phyloP scores from a whole-genome alignment of 139 green algal species.

The Chlamydomonas schloesseri region DNA sequence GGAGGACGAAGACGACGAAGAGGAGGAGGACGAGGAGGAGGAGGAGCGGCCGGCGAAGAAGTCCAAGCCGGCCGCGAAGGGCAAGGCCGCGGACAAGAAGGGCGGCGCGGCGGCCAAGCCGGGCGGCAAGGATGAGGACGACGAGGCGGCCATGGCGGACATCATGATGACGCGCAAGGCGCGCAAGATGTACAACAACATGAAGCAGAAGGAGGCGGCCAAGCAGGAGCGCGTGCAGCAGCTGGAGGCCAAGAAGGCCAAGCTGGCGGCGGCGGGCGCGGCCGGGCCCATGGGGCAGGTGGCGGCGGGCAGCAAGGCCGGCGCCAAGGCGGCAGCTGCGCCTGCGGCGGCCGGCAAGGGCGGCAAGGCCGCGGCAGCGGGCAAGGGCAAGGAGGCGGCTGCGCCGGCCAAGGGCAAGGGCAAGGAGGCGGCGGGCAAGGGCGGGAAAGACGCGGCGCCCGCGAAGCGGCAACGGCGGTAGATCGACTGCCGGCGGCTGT shows the following conservation, averaged over 20 bases:
- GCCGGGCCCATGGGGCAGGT: conserved; percentile 32
- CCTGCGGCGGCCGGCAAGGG: background rate
- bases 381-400: background rate
- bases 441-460: background rate
- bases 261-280: background rate
- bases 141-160: conserved; percentile 80
- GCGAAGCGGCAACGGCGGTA: background rate
- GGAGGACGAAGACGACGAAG: background rate
- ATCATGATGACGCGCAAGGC: conserved; percentile 95
- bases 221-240: conserved; percentile 71
- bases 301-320: background rate
- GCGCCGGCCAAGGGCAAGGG: background rate
- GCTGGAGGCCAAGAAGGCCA: conserved; percentile 64
- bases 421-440: background rate
- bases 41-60: conserved; percentile 4
- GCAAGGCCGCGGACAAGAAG: conserved; percentile 23
- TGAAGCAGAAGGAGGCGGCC: conserved; percentile 70
- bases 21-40: conserved; percentile 39
- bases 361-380: background rate
- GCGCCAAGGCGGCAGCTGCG: background rate
- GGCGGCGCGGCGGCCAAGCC: conserved; percentile 45
- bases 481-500: background rate
- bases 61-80: background rate
- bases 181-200: conserved; percentile 88
- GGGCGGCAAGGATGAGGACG: conserved; percentile 40